Evolutionary conservation across 352 stramenopile species (phyloP).

Genomic region (Phytopythium boreale): DNA sequence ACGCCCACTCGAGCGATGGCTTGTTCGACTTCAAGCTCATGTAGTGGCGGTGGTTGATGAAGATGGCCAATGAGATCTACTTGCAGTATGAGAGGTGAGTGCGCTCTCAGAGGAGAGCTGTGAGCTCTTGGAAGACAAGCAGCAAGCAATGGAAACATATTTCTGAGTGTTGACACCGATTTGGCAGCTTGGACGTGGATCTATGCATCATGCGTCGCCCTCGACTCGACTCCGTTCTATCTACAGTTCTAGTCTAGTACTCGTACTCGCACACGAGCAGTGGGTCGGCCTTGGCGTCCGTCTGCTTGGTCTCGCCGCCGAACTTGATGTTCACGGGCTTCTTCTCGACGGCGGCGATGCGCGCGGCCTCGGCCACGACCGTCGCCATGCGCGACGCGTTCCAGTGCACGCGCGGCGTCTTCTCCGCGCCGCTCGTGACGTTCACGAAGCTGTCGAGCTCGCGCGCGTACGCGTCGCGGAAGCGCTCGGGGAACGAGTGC

Average conservation of each 20-base stretch:
- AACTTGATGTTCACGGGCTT: conserved; percentile 70
- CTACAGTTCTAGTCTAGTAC: conserved; percentile 18
- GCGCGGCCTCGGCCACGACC: conserved; percentile 68
- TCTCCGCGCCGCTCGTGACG: conserved; percentile 36
- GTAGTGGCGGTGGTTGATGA: background rate
- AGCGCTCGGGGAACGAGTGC: conserved; percentile 90
- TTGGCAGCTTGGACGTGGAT: background rate
- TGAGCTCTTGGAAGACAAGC: too few species aligned
- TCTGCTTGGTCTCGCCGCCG: conserved; percentile 40
- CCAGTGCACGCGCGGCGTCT: conserved; percentile 53
- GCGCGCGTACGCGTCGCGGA: conserved; percentile 78
- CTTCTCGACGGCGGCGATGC: conserved; percentile 56
- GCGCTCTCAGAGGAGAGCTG: too few species aligned
- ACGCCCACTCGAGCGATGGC: background rate
- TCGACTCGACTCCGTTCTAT: background rate
- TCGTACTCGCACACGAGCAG: conserved; percentile 55
- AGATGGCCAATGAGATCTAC: too few species aligned
- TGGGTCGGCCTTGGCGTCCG: conserved; percentile 33
- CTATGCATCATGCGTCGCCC: background rate
- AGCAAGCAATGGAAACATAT: too few species aligned
- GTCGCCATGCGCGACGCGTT: conserved; percentile 74
- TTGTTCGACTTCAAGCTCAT: too few species aligned
- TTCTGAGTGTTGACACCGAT: background rate
- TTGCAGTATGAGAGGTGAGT: too few species aligned
- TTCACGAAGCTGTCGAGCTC: conserved; percentile 86